Evolutionary conservation across 352 stramenopile genomes (phyloP), one percentile per base, ranked within the genome.

Genomic region (Globisporangium camurandrum): DNA sequence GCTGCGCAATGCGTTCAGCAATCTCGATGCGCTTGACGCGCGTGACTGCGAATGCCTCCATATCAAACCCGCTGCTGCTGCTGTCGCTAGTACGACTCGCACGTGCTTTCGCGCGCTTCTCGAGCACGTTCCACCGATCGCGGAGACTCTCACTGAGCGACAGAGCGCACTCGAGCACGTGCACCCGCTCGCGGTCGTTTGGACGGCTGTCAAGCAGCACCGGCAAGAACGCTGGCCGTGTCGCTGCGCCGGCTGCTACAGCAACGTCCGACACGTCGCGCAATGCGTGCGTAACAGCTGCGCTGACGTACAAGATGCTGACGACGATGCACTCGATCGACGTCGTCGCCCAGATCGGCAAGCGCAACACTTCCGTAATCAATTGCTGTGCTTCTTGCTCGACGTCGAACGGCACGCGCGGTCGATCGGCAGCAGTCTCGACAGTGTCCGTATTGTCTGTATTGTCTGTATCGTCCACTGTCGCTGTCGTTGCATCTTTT

Each of bases 371-470:
- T 12, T 86, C 75, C 0, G 69, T 51, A 2, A 92, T 55, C 23
- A 88, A 61, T 19, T 82, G 71, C 42, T 80, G 87, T 14, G 75
- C 76, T 62, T 91, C 76, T 39, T 69, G 82, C 40, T 84, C 70
- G 8, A 87, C 64, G 27, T 86, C 79, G 4, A 48, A 26, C 2
- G 76, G 68, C 22, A 66, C 66, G 10, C 61, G 27, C 6, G 31
- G 1, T 50, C 24, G 42, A 19, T 41, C 36, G 22, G 36, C 36
- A 2, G 36, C 17, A 22, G 22, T 19, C 4, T 41, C 49, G 53
- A 59, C 37, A 50, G 46, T 37, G 37, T 52, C 46, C 37, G 39
- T 60, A 5, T 63, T 17, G 33, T 20, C 33, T 4, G 33, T 27
- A 6, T 40, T 51, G 28, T 51, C 54, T 16, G 42, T 46, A 5